These are phyloP conservation scores for Mycena leptocephala DNA, from an alignment of 768 basidiomycete species.

Conservation along the genomic window DNA sequence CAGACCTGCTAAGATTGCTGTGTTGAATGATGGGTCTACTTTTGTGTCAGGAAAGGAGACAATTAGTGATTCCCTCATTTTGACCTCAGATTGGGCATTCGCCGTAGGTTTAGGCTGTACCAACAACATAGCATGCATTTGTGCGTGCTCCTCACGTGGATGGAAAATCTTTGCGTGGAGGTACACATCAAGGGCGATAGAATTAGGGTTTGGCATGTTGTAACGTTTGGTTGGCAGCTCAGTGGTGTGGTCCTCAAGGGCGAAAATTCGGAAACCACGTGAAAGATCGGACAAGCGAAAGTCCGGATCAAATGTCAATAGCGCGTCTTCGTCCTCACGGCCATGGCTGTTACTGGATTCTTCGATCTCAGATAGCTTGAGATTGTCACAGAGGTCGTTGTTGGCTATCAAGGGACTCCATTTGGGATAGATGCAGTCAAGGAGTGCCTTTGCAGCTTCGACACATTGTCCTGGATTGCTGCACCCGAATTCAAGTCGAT, in stretches of 20 bases:
- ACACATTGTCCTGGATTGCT: neutral
- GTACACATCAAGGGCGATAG: neutral
- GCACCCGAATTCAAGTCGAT: neutral
- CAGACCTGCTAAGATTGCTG: neutral
- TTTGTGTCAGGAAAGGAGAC: neutral
- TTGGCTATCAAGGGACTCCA: neutral
- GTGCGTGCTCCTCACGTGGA: neutral
- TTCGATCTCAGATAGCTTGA: neutral
- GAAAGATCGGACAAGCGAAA: neutral
- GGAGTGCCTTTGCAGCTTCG: too few species aligned
- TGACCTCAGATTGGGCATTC: neutral
- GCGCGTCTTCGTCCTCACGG: neutral
- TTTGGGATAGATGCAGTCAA: neutral
- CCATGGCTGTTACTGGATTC: neutral
- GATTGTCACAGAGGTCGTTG: neutral
- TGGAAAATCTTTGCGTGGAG: neutral
- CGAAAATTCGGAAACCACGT: conserved; percentile 11
- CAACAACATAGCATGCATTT: neutral
- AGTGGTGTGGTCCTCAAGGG: neutral
- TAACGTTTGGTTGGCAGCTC: neutral
- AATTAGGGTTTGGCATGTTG: neutral
- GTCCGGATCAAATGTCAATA: conserved; percentile 21
- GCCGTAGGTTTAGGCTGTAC: neutral
- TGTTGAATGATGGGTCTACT: neutral
- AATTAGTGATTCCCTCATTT: neutral